Evolutionary conservation across 768 basidiomycete genomes (phyloP).

Genomic region (Kwoniella shandongensis): DNA sequence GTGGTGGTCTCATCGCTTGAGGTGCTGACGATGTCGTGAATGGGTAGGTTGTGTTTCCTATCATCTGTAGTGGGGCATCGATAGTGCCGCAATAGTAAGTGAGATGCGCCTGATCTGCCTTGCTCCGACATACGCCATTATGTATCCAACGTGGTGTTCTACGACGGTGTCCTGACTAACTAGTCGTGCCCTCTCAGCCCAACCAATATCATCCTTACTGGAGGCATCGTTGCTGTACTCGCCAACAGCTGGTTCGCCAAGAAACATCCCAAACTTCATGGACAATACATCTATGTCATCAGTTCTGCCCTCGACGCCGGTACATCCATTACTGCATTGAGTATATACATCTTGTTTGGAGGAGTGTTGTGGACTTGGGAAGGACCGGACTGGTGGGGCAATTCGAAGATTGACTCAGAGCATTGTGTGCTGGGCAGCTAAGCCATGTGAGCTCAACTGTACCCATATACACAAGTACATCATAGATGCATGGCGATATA

Average conservation of each 20-base stretch:
- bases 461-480: too few relatives aligned
- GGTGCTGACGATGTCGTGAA: neutral
- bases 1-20: neutral
- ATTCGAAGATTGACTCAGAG: constrained; percentile 48
- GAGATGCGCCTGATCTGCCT: neutral
- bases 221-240: constrained; percentile 35
- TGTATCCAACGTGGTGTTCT: neutral
- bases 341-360: constrained; percentile 50
- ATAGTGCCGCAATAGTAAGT: constrained; percentile 52
- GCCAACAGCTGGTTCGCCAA: constrained; percentile 45
- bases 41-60: constrained; percentile 47
- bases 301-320: constrained; percentile 53
- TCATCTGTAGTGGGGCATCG: constrained; percentile 51
- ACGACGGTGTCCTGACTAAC: neutral
- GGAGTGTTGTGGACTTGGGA: constrained; percentile 36
- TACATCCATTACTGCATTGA: constrained; percentile 50
- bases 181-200: constrained; percentile 32
- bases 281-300: constrained; percentile 48
- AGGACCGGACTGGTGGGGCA: constrained; percentile 50
- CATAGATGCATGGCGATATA: too few relatives aligned
- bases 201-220: constrained; percentile 50
- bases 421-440: constrained; percentile 49
- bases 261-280: constrained; percentile 39
- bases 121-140: neutral
- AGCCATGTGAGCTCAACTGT: neutral